These are phyloP conservation scores for Phenoliferia sp. DNA, from an alignment of 1,284 basidiomycete genomes.

Conservation along the genomic window DNA sequence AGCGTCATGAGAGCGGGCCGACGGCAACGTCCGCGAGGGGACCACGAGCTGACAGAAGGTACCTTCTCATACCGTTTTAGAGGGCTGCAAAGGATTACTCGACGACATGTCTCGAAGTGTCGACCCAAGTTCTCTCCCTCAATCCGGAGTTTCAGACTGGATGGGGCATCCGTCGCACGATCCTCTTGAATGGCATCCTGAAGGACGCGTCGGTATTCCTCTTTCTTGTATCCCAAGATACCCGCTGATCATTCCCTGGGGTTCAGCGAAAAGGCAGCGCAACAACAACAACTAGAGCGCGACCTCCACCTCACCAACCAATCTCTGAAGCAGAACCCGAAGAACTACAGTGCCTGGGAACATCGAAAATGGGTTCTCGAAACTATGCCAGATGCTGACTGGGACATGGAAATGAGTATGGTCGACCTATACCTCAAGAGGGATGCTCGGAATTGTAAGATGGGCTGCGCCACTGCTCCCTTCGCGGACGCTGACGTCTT, in stretches of 20 bases:
- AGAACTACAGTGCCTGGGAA: slow-evolving; percentile 96
- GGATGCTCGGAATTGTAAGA: slow-evolving; percentile 84
- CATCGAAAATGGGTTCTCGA: slow-evolving; percentile 89
- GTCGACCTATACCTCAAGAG: slow-evolving; percentile 84
- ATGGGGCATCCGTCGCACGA: slow-evolving; percentile 84
- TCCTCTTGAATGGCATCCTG: slow-evolving; percentile 71
- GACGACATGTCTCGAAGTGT: slow-evolving; percentile 57
- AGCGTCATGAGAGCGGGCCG: too few species aligned
- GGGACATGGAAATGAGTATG: slow-evolving; percentile 76
- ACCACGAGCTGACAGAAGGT: slow-evolving; percentile 50
- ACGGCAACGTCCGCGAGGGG: slow-evolving; percentile 34
- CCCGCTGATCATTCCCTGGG: neutral
- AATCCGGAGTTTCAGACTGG: slow-evolving; percentile 66
- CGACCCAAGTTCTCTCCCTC: slow-evolving; percentile 25
- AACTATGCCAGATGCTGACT: slow-evolving; percentile 70
- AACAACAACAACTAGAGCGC: slow-evolving; percentile 59
- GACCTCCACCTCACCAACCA: slow-evolving; percentile 77
- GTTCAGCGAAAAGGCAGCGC: slow-evolving; percentile 56
- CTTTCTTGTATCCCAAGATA: neutral
- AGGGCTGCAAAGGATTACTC: slow-evolving; percentile 44
- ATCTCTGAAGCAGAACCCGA: slow-evolving; percentile 76
- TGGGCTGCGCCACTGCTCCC: neutral
- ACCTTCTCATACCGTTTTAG: neutral
- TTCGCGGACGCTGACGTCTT: neutral
- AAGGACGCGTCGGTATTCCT: slow-evolving; percentile 1